Conservation (phyloP, 345 rosid genomes). For the Erodium maritimum region DNA sequence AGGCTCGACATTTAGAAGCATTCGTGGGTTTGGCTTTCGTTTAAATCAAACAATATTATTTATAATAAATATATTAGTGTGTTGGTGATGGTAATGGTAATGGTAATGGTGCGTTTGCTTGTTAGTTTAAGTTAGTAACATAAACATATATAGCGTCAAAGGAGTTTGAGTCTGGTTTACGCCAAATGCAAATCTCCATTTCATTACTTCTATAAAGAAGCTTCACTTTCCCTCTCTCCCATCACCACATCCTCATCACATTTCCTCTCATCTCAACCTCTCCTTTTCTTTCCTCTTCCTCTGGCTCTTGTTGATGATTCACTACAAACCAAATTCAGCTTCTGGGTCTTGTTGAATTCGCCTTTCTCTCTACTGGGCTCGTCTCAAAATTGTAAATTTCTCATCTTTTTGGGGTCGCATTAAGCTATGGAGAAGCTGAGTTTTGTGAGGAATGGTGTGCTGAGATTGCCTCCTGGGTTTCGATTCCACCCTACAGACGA, state of each 20-base stretch:
- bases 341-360: not conserved
- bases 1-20: conserved; percentile 6
- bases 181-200: conserved; percentile 30
- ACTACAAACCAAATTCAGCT: too few relatives aligned
- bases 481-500: conserved; percentile 92
- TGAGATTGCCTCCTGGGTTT: conserved; percentile 82
- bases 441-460: conserved; percentile 46
- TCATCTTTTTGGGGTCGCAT: too few relatives aligned
- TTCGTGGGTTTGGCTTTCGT: conserved; percentile 1
- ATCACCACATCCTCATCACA: not conserved
- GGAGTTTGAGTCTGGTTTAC: conserved; percentile 59
- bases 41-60: not conserved
- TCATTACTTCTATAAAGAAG: conserved; percentile 11
- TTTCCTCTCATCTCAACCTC: not conserved
- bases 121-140: conserved; percentile 9
- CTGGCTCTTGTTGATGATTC: too few relatives aligned
- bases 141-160: conserved; percentile 16
- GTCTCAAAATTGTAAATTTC: not conserved
- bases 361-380: not conserved
- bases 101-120: too few relatives aligned
- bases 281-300: not conserved
- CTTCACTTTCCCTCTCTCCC: conserved; percentile 3
- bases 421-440: conserved; percentile 44
- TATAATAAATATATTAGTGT: too few relatives aligned
- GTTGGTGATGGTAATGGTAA: too few relatives aligned